Evolutionary conservation across 1,284 basidiomycete genomes (phyloP), one percentile per base, ranked within the genome.

Genomic region (Ceratobasidium sp.): DNA sequence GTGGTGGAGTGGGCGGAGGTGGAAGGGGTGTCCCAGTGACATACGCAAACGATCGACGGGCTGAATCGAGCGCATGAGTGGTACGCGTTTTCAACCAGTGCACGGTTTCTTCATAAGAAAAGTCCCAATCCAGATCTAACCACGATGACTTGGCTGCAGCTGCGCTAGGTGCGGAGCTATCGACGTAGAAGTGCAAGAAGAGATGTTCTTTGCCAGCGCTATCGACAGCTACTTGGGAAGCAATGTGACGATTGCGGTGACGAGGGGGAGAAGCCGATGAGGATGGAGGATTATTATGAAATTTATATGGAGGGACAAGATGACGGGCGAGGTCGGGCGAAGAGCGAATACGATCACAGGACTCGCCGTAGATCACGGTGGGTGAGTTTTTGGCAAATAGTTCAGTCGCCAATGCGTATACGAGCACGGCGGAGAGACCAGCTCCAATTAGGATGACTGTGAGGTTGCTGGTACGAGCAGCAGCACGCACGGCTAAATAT

Each of bases 301-400:
- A 95, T 26, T 87, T 85, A 40, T 93, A 86, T 9, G 92, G 90
- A 5, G 88, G 88, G 66, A 89, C 89, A 46, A 95, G 86, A 82
- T 92, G 90, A 84, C 88, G 89, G 67, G 88, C 85, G 62, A 94
- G 87, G 92, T 95, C 82, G 44, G 90, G 85, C 38, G 94, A 96
- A 9, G 88, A 87, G 81, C 93, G 91, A 79, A 98, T 94, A 77
- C 91, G 89, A 79, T 96, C 92, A 83, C 96, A 96, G 15, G 95
- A 94, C 80, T 96, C 91, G 56, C 91, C 91, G 83, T 96, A 96
- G 69, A 98, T 87, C 42, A 96, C 95, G 1, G 95, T 96, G 1
- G 96, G 95, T 42, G 95, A 97, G 85, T 98, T 98, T 83, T 90
- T 92, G 17, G 96, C 96, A 84, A 97, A 97, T 6, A 98, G 88